Conservation (phyloP, 805 yeast genomes). For the Komagataella populi region DNA sequence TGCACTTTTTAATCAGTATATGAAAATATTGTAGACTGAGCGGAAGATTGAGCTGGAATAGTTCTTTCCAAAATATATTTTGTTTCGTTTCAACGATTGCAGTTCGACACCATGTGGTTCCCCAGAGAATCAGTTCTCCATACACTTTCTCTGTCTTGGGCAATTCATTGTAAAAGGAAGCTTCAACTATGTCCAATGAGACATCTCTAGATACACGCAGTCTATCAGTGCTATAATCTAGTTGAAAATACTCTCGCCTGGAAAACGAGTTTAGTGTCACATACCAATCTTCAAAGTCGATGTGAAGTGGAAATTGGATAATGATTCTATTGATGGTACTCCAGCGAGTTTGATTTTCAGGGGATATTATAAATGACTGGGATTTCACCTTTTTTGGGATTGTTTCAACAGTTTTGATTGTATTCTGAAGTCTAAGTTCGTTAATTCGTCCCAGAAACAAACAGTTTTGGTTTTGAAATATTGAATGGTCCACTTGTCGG, state of each 20-base stretch:
- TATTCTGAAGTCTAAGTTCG: slow-evolving; percentile 31
- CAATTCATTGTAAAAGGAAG: slow-evolving; percentile 26
- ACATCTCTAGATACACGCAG: slow-evolving; percentile 42
- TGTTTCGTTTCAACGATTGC: slow-evolving; percentile 35
- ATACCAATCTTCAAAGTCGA: slow-evolving; percentile 68
- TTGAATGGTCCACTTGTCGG: slow-evolving; percentile 46
- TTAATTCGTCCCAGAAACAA: slow-evolving; percentile 44
- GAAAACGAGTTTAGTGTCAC: slow-evolving; percentile 56
- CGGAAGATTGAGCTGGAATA: slow-evolving; percentile 48
- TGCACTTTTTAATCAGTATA: slow-evolving; percentile 14
- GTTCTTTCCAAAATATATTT: slow-evolving; percentile 79
- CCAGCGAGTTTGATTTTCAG: neutral
- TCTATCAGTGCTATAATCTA: slow-evolving; percentile 17
- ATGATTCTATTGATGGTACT: slow-evolving; percentile 21
- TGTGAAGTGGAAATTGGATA: slow-evolving; percentile 49
- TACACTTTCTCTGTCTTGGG: slow-evolving; percentile 23
- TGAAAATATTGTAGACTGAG: slow-evolving; percentile 37
- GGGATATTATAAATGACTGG: slow-evolving; percentile 2
- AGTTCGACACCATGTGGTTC: slow-evolving; percentile 66
- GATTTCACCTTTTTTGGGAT: neutral
- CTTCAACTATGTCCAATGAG: slow-evolving; percentile 50
- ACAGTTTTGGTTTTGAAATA: slow-evolving; percentile 44
- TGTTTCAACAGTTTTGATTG: slow-evolving; percentile 11
- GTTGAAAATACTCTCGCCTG: slow-evolving; percentile 30
- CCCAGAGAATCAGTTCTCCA: slow-evolving; percentile 64